Base-by-base conservation (phyloP, 768 basidiomycete genomes). In the Pleurotus tuoliensis region DNA sequence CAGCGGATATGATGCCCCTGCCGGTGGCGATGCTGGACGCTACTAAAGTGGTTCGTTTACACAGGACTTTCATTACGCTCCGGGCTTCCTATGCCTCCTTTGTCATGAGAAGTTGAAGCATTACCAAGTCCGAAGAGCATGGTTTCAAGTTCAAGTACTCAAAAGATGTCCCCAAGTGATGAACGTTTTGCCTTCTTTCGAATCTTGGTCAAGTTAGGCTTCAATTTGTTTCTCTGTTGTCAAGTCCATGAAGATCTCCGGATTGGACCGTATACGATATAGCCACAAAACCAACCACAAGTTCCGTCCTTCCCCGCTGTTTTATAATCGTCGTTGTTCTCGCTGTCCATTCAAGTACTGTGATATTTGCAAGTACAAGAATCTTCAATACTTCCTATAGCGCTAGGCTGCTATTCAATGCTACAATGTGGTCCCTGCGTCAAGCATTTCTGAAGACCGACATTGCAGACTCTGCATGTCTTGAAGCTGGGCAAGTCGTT, bases 261-360 rank as follows among this genome's bases (percentile, higher is more conserved):
- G 69, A 70, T 75, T 75, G 79, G 80, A 72, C 66, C 72, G 62
- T 70, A 62, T 70, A 79, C 79, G 76, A 76, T 48, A 50, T 84
- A 81, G 75, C 78, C 64, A 68, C 64, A 79, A 73, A 79, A 58
- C 37, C 44, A n/a, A 18, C 22, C 51, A 34, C 82, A 84, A 85
- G 81, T 82, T 83, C 76, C 76, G 73, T 77, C 76, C 51, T 69
- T 73, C 80, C 72, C 68, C 73, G 74, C 71, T 72, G 65, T 71
- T 80, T 77, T 81, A 79, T 82, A 78, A 68, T 76, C 71, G 68
- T 71, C 70, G 69, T 76, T 76, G 70, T 71, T 73, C 71, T 74
- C 72, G 66, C 74, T 53, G 15, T 53, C 51, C 51, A 53, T 53
- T 74, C 70, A 72, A 73, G 75, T 79, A 74, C 68, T 73, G 71